These are phyloP conservation scores for Oryza rufipogon DNA, from an alignment of 176 grass and related monocot genomes.

Conservation along the genomic window DNA sequence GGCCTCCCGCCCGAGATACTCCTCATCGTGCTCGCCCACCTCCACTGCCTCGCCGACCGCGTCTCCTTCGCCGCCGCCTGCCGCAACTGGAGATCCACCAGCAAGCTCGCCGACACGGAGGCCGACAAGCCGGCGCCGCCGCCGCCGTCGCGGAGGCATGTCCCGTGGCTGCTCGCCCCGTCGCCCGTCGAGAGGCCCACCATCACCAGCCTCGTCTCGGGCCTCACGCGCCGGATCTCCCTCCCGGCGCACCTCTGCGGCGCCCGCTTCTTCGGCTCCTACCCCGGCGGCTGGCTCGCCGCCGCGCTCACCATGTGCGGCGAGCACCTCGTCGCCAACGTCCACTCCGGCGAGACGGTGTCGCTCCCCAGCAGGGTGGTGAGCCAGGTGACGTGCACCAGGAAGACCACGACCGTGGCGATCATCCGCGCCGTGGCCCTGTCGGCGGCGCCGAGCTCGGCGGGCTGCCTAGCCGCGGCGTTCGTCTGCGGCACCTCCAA, in stretches of 20 bases:
- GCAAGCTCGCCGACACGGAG: not conserved
- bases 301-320: not conserved
- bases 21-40: not conserved
- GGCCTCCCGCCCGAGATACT: not conserved
- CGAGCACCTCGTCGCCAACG: not conserved
- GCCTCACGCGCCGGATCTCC: not conserved
- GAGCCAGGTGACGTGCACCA: no score
- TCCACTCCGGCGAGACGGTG: not conserved
- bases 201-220: not conserved
- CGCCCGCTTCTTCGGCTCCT: not conserved
- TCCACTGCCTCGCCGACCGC: not conserved
- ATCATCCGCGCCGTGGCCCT: not conserved
- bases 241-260: not conserved
- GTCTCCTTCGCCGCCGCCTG: not conserved
- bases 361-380: not conserved
- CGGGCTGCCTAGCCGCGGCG: not conserved
- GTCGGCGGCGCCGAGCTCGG: not conserved
- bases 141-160: not conserved
- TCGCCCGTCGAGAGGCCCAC: not conserved
- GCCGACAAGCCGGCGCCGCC: not conserved
- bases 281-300: not conserved
- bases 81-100: not conserved
- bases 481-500: not conserved
- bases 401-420: no score
- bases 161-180: slow-evolving; percentile 1